Evolutionary conservation across 208 protist genomes (phyloP).

Genomic region (Acanthamoeba triangularis): DNA sequence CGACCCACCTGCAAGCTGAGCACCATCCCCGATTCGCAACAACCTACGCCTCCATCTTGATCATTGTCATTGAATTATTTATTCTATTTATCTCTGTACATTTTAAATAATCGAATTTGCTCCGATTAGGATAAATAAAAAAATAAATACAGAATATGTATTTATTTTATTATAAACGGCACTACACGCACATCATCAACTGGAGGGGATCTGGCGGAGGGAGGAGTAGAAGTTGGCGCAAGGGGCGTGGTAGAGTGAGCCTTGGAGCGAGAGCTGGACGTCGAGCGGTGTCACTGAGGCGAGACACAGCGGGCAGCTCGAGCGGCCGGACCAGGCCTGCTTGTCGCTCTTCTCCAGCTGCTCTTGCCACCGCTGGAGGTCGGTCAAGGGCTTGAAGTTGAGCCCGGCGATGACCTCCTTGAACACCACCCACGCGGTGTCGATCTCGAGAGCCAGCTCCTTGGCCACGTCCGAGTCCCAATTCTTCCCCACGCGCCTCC

Average conservation of each 20-base stretch:
- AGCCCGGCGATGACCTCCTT: constrained; percentile 11
- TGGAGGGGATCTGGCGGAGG: constrained; percentile 24
- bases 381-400: background rate
- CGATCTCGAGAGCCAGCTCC: background rate
- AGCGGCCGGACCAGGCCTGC: background rate
- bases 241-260: background rate
- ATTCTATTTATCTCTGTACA: background rate
- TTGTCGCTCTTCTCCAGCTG: constrained; percentile 4
- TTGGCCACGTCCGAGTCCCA: background rate
- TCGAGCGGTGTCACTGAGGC: background rate
- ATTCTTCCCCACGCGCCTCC: background rate
- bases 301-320: background rate
- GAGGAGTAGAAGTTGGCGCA: constrained; percentile 31
- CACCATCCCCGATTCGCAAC: background rate
- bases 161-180: background rate
- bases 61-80: background rate
- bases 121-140: too few species aligned
- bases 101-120: background rate
- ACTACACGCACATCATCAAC: background rate
- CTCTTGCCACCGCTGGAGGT: constrained; percentile 9
- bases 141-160: background rate
- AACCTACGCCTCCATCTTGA: background rate
- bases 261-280: background rate
- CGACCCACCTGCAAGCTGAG: background rate
- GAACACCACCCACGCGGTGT: background rate